These are phyloP conservation scores for Bipolaris cookei DNA, from an alignment of 2,329 filamentous ascomycete species.

Conservation along the genomic window DNA sequence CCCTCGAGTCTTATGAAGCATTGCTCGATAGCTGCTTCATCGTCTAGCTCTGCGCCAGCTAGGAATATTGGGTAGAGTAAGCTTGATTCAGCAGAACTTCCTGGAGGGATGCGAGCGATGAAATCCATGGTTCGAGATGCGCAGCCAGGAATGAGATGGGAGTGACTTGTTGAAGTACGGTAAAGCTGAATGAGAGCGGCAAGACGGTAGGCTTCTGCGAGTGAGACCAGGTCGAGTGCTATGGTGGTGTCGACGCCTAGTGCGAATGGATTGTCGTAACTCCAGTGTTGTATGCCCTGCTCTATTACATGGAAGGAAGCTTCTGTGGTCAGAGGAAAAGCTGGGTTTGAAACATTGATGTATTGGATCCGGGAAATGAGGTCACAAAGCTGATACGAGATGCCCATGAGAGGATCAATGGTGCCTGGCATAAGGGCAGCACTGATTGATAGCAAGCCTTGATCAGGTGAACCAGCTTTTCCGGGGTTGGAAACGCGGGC, in stretches of 20 bases:
- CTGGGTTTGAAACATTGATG: slow-evolving; percentile 39
- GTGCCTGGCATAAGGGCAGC: slow-evolving; percentile 31
- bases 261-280: slow-evolving; percentile 42
- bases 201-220: slow-evolving; percentile 45
- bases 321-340: slow-evolving; percentile 43
- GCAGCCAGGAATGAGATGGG: slow-evolving; percentile 33
- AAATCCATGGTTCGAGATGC: slow-evolving; percentile 46
- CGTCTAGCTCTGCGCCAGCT: slow-evolving; percentile 43
- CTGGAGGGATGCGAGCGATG: slow-evolving; percentile 43
- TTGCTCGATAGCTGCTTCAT: slow-evolving; percentile 37
- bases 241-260: slow-evolving; percentile 39
- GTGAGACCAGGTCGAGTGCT: slow-evolving; percentile 44
- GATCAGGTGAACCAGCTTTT: slow-evolving; percentile 23
- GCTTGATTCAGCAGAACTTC: slow-evolving; percentile 45
- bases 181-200: slow-evolving; percentile 47
- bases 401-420: slow-evolving; percentile 48
- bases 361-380: slow-evolving; percentile 46
- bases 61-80: slow-evolving; percentile 47
- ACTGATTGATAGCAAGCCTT: slow-evolving; percentile 27
- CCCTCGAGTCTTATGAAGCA: slow-evolving; percentile 40
- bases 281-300: slow-evolving; percentile 41
- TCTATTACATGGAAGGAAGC: slow-evolving; percentile 44
- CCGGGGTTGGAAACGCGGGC: slow-evolving; percentile 32
- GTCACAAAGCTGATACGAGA: slow-evolving; percentile 44
- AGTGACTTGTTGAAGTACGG: slow-evolving; percentile 37